phyloP scores from a whole-genome alignment of 768 basidiomycete species.

The Hemileccinum impolitum region DNA sequence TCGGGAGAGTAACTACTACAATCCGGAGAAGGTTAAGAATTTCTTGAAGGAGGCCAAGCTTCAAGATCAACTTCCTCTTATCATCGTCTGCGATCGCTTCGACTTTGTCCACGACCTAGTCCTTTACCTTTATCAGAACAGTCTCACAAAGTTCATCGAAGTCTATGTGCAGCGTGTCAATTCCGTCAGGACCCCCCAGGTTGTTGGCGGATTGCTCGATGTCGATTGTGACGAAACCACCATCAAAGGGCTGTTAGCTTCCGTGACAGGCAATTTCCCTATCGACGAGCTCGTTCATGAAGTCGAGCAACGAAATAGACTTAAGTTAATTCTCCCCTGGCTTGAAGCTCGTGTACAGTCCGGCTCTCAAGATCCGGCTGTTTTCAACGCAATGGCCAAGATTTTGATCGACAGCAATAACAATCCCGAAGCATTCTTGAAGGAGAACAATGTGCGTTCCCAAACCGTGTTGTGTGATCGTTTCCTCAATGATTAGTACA shows the following conservation, averaged over 20 bases:
- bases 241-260: slow-evolving; percentile 91
- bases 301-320: slow-evolving; percentile 91
- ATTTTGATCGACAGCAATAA: slow-evolving; percentile 98
- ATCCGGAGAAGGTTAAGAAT: slow-evolving; percentile 99
- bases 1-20: slow-evolving; percentile 95
- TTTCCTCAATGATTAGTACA: slow-evolving; percentile 30
- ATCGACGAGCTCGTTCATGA: slow-evolving; percentile 97
- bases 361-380: slow-evolving; percentile 90
- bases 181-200: slow-evolving; percentile 94
- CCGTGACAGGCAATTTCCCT: slow-evolving; percentile 95
- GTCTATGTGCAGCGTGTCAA: slow-evolving; percentile 99
- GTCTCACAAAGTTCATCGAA: slow-evolving; percentile 95
- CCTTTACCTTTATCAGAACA: slow-evolving; percentile 97
- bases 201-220: slow-evolving; percentile 92
- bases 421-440: slow-evolving; percentile 96
- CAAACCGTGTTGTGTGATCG: neutral
- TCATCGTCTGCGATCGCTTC: slow-evolving; percentile 99
- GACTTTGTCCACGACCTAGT: slow-evolving; percentile 99
- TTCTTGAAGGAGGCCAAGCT: slow-evolving; percentile 99
- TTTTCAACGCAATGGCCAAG: slow-evolving; percentile 98
- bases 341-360: slow-evolving; percentile 88
- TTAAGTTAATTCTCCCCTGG: slow-evolving; percentile 98
- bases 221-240: slow-evolving; percentile 97
- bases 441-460: slow-evolving; percentile 89
- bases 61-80: slow-evolving; percentile 92